These are phyloP conservation scores for Phalaenopsis aphrodite DNA, from an alignment of 106 monocot species.

Conservation along the genomic window DNA sequence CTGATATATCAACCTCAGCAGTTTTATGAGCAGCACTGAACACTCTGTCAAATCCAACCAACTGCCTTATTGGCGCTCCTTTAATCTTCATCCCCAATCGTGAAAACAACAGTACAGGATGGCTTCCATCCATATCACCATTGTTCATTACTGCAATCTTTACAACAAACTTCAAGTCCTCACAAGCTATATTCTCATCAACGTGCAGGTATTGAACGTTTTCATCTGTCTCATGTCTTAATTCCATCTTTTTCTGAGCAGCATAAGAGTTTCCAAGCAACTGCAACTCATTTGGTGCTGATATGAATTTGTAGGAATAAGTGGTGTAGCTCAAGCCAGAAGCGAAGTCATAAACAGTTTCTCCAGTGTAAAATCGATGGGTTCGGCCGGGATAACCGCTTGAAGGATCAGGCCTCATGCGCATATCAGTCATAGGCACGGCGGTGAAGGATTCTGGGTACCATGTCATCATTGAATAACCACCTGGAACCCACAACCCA, in stretches of 20 bases:
- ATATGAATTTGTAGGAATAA: slow-evolving; percentile 36
- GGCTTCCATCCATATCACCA: slow-evolving; percentile 49
- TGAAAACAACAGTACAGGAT: slow-evolving; percentile 39
- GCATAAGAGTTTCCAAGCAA: slow-evolving; percentile 16
- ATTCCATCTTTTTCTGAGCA: slow-evolving; percentile 2
- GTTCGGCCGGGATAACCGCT: slow-evolving; percentile 78
- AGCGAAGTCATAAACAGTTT: slow-evolving; percentile 63
- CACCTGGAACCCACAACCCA: slow-evolving; percentile 30
- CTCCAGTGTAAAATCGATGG: slow-evolving; percentile 77
- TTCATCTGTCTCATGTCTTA: background rate
- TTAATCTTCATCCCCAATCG: slow-evolving; percentile 11
- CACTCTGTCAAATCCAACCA: slow-evolving; percentile 52
- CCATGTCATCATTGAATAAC: slow-evolving; percentile 69
- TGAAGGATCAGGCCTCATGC: slow-evolving; percentile 77
- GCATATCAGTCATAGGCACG: slow-evolving; percentile 87
- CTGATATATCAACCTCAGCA: slow-evolving; percentile 7
- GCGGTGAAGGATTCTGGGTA: slow-evolving; percentile 78
- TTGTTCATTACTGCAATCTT: slow-evolving; percentile 30
- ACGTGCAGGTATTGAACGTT: slow-evolving; percentile 23
- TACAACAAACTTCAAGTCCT: slow-evolving; percentile 33
- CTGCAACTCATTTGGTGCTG: slow-evolving; percentile 31
- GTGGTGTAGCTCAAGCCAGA: slow-evolving; percentile 78
- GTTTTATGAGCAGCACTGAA: slow-evolving; percentile 6
- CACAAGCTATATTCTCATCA: slow-evolving; percentile 34
- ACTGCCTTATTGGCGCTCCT: slow-evolving; percentile 40